phyloP scores from a whole-genome alignment of 2,329 filamentous ascomycete genomes.

The Nannizziopsis barbatae region DNA sequence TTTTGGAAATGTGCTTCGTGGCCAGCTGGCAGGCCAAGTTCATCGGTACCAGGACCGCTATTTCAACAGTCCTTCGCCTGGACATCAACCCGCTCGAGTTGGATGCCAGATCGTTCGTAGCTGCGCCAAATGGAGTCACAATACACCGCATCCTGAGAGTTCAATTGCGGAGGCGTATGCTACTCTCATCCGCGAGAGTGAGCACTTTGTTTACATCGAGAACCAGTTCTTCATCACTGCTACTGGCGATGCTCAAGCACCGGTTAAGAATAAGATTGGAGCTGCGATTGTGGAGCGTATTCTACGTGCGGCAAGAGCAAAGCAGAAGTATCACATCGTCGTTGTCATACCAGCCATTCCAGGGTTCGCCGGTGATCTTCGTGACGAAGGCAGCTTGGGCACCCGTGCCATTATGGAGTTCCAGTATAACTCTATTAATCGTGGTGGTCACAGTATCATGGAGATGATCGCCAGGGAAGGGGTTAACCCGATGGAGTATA shows the following conservation, averaged over 20 bases:
- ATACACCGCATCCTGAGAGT: conserved; percentile 49
- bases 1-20: conserved; percentile 31
- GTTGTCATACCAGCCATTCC: conserved; percentile 83
- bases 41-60: conserved; percentile 36
- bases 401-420: conserved; percentile 97
- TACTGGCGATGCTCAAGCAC: conserved; percentile 69
- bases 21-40: conserved; percentile 33
- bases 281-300: conserved; percentile 83
- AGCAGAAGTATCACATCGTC: conserved; percentile 81
- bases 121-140: conserved; percentile 56
- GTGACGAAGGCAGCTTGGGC: conserved; percentile 69
- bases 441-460: conserved; percentile 84
- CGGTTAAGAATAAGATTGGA: conserved; percentile 74
- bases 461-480: conserved; percentile 62
- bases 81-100: conserved; percentile 26
- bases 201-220: conserved; percentile 95
- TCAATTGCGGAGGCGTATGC: conserved; percentile 79
- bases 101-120: conserved; percentile 76
- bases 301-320: conserved; percentile 66
- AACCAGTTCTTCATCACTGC: conserved; percentile 98
- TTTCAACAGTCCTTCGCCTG: conserved; percentile 14
- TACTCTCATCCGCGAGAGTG: conserved; percentile 63
- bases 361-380: conserved; percentile 83
- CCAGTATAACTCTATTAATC: conserved; percentile 90
- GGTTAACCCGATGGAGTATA: conserved; percentile 65